Conservation (phyloP, 805 yeast species). For the Starmerella bacillaris region DNA sequence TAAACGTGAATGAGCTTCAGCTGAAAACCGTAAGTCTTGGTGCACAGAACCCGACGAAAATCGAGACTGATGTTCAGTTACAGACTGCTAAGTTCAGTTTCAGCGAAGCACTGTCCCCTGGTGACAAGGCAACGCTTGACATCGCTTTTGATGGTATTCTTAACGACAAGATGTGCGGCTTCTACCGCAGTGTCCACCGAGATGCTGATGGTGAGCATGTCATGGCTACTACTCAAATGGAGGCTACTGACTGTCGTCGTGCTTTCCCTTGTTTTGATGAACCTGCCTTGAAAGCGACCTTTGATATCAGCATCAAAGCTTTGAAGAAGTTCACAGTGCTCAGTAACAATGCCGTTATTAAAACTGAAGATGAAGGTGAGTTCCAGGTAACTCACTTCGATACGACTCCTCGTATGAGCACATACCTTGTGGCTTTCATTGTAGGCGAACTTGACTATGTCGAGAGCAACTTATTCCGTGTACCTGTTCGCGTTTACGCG, state of each 20-base stretch:
- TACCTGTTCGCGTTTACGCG: conserved; percentile 53
- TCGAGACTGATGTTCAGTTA: conserved; percentile 30
- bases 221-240: conserved; percentile 53
- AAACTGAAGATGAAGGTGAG: conserved; percentile 23
- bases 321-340: conserved; percentile 37
- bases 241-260: conserved; percentile 59
- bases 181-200: conserved; percentile 45
- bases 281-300: conserved; percentile 51
- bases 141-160: conserved; percentile 39
- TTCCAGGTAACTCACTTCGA: conserved; percentile 35
- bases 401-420: conserved; percentile 55
- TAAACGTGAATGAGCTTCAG: conserved; percentile 51
- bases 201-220: conserved; percentile 38
- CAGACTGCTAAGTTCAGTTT: conserved; percentile 52
- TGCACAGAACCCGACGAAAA: conserved; percentile 19
- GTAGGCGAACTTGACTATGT: conserved; percentile 51
- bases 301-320: conserved; percentile 39
- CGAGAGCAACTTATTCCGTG: conserved; percentile 35
- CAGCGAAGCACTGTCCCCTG: conserved; percentile 23
- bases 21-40: conserved; percentile 25
- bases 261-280: conserved; percentile 67
- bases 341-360: conserved; percentile 47
- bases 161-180: conserved; percentile 57
- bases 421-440: conserved; percentile 55
- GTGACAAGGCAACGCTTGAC: conserved; percentile 36